Percentiles rank a stretch among this genome's conserved stretches.
Evolutionary conservation across 345 rosid species (phyloP).

Genomic region (Lenwebbia sp.): DNA sequence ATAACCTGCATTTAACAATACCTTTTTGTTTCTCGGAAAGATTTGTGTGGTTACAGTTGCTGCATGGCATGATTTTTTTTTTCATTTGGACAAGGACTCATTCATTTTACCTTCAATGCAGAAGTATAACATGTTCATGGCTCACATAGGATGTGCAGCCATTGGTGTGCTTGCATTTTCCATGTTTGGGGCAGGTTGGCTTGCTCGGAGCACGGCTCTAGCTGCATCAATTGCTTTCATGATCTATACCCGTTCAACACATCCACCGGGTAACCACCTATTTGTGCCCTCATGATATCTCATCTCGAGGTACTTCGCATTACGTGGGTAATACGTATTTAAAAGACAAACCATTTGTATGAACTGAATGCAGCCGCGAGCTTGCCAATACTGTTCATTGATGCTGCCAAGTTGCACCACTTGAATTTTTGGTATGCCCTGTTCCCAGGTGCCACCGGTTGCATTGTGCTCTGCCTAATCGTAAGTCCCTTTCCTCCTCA

Average conservation of each 20-base stretch:
- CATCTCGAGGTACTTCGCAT: neutral
- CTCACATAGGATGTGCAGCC: constrained; percentile 91
- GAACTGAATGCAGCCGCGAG: constrained; percentile 58
- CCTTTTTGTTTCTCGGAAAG: neutral
- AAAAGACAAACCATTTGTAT: neutral
- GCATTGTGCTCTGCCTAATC: constrained; percentile 61
- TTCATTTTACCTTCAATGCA: constrained; percentile 19
- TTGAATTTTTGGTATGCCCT: constrained; percentile 69
- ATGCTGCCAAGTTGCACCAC: constrained; percentile 65
- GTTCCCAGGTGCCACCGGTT: constrained; percentile 88
- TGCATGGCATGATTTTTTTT: neutral
- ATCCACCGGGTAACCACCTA: constrained; percentile 68
- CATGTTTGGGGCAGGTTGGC: constrained; percentile 75
- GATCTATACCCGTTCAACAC: constrained; percentile 54
- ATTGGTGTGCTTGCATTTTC: constrained; percentile 73
- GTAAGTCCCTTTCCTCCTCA: constrained; percentile 27
- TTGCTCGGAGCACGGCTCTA: constrained; percentile 65
- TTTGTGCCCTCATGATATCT: neutral
- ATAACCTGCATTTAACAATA: neutral
- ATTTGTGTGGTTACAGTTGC: neutral
- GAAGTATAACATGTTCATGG: constrained; percentile 91
- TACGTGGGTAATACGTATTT: neutral
- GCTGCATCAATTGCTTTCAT: constrained; percentile 86
- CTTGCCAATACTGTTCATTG: constrained; percentile 80
- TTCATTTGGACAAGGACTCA: neutral